Conservation (phyloP, 805 yeast species). For the Candida ovalis region DNA sequence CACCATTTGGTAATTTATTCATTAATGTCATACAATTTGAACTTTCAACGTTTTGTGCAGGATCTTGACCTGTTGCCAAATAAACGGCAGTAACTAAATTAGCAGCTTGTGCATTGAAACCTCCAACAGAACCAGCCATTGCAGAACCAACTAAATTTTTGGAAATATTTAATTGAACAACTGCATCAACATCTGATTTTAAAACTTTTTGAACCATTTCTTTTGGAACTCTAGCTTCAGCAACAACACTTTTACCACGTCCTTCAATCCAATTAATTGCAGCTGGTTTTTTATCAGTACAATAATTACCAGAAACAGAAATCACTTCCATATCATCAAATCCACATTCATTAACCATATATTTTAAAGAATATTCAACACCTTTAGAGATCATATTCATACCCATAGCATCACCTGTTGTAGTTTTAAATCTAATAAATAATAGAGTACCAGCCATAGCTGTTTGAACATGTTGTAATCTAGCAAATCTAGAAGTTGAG, state of each 20-base stretch:
- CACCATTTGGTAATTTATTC: constrained; percentile 73
- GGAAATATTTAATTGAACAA: constrained; percentile 82
- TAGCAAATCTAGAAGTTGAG: constrained; percentile 95
- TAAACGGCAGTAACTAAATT: constrained; percentile 92
- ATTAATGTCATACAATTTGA: constrained; percentile 96
- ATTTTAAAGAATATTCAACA: constrained; percentile 80
- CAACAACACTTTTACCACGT: constrained; percentile 96
- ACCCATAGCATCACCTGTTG: constrained; percentile 99
- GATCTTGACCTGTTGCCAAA: constrained; percentile 97
- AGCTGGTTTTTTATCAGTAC: constrained; percentile 96
- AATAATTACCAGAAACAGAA: constrained; percentile 94
- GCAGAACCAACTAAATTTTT: constrained; percentile 96
- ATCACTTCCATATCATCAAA: constrained; percentile 92
- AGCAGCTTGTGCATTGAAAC: constrained; percentile 98
- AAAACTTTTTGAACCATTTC: constrained; percentile 76
- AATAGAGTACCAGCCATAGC: constrained; percentile 91
- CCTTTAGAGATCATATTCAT: constrained; percentile 99
- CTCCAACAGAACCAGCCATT: constrained; percentile 98
- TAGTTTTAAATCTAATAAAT: constrained; percentile 92
- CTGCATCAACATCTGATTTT: constrained; percentile 87
- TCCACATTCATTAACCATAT: constrained; percentile 84
- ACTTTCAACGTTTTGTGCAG: constrained; percentile 98
- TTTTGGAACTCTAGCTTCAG: constrained; percentile 87
- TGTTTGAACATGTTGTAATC: constrained; percentile 85
- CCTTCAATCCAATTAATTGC: constrained; percentile 99